phyloP scores from a whole-genome alignment of 1,139 yeast species.

The Trichomonascaceae sp. region DNA sequence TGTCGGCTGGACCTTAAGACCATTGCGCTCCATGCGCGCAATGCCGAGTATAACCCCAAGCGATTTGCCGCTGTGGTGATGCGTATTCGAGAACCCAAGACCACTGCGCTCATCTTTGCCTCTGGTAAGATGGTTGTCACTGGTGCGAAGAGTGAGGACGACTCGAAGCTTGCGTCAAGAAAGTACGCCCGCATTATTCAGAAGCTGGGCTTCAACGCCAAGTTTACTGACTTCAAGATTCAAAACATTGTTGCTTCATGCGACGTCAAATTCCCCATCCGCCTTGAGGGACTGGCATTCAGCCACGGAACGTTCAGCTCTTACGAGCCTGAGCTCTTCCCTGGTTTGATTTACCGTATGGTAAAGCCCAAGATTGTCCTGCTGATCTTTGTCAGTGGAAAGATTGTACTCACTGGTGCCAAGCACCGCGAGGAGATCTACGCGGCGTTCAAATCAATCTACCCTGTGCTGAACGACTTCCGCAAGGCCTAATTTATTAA shows the following conservation, averaged over 20 bases:
- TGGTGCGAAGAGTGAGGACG: slow-evolving; percentile 98
- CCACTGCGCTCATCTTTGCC: slow-evolving; percentile 95
- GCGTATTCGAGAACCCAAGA: slow-evolving; percentile 98
- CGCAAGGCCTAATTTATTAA: slow-evolving; percentile 60
- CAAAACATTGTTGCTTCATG: slow-evolving; percentile 96
- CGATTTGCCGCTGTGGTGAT: slow-evolving; percentile 99
- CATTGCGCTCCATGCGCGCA: slow-evolving; percentile 96
- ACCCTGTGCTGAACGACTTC: slow-evolving; percentile 96
- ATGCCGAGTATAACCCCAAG: slow-evolving; percentile 95
- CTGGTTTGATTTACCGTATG: slow-evolving; percentile 98
- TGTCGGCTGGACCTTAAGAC: slow-evolving; percentile 93
- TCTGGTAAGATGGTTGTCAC: slow-evolving; percentile 99
- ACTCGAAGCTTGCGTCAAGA: slow-evolving; percentile 90
- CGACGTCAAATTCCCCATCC: slow-evolving; percentile 95
- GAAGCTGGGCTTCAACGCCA: slow-evolving; percentile 87
- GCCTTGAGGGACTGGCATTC: slow-evolving; percentile 94
- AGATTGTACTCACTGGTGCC: slow-evolving; percentile 97
- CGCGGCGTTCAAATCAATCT: slow-evolving; percentile 95
- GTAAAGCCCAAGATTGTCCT: slow-evolving; percentile 96
- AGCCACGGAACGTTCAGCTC: slow-evolving; percentile 98
- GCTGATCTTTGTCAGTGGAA: slow-evolving; percentile 91
- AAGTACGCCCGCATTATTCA: slow-evolving; percentile 97
- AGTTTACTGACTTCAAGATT: slow-evolving; percentile 89
- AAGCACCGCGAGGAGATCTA: slow-evolving; percentile 97
- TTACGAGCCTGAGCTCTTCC: slow-evolving; percentile 95